Evolutionary conservation across 768 basidiomycete species (phyloP).

Genomic region (Tulasnella sp.): DNA sequence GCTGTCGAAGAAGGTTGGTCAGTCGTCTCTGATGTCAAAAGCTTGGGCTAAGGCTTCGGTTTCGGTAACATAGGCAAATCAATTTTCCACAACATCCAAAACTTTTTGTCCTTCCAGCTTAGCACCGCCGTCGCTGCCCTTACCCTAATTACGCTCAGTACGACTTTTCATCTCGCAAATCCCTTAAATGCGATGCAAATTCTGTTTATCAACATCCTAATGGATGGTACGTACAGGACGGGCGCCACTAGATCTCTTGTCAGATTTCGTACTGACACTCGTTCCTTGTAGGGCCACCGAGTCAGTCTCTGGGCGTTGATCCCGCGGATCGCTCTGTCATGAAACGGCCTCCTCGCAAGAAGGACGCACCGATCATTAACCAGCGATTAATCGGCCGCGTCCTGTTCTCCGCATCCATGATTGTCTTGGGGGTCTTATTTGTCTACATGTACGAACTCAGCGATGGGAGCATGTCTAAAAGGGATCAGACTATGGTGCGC

Average conservation of each 20-base stretch:
- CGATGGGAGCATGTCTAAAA: slow-evolving; percentile 69
- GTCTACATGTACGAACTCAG: slow-evolving; percentile 74
- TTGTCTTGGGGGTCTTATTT: slow-evolving; percentile 79
- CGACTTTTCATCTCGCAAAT: slow-evolving; percentile 78
- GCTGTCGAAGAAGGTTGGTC: slow-evolving; percentile 81
- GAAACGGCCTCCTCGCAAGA: slow-evolving; percentile 83
- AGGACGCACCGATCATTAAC: slow-evolving; percentile 82
- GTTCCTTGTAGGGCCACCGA: slow-evolving; percentile 60
- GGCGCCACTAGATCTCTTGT: no score
- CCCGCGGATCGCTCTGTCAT: slow-evolving; percentile 90
- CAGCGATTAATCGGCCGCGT: slow-evolving; percentile 62
- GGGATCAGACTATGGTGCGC: slow-evolving; percentile 94
- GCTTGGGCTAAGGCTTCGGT: slow-evolving; percentile 17
- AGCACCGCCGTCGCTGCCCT: slow-evolving; percentile 95
- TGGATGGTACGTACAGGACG: slow-evolving; percentile 85
- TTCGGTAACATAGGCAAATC: slow-evolving; percentile 60
- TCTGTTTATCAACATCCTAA: slow-evolving; percentile 96
- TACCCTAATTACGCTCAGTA: slow-evolving; percentile 89
- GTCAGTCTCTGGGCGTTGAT: slow-evolving; percentile 92
- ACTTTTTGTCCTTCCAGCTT: slow-evolving; percentile 93
- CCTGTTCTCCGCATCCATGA: slow-evolving; percentile 85
- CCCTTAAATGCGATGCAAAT: slow-evolving; percentile 98
- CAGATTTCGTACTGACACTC: background rate
- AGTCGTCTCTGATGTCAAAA: background rate
- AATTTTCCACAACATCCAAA: slow-evolving; percentile 98